These are phyloP conservation scores for Saccharomyces hybrid DNA, from an alignment of 1,139 yeast species.

Conservation along the genomic window DNA sequence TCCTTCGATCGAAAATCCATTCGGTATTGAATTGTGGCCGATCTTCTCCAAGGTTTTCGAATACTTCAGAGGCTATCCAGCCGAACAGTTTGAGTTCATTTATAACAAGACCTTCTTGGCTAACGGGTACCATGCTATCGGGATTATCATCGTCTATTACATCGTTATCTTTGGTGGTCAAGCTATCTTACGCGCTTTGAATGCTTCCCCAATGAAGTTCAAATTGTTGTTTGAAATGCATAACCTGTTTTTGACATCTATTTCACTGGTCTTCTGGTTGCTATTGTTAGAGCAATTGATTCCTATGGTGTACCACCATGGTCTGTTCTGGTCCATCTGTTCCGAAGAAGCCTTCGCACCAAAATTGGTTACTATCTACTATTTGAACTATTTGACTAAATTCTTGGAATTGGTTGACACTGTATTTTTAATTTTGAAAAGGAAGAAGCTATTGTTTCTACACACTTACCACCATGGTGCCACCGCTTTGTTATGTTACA, in stretches of 20 bases:
- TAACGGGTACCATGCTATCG: slow-evolving; percentile 57
- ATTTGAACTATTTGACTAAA: slow-evolving; percentile 69
- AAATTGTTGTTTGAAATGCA: slow-evolving; percentile 72
- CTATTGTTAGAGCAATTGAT: slow-evolving; percentile 76
- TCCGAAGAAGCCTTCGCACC: slow-evolving; percentile 75
- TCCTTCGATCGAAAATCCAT: slow-evolving; percentile 76
- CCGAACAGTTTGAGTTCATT: slow-evolving; percentile 57
- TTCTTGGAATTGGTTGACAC: slow-evolving; percentile 85
- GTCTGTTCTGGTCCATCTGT: slow-evolving; percentile 82
- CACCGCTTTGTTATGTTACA: slow-evolving; percentile 89
- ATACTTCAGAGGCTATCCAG: slow-evolving; percentile 54
- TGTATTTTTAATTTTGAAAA: slow-evolving; percentile 80
- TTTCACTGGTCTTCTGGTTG: slow-evolving; percentile 58
- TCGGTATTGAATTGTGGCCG: slow-evolving; percentile 88
- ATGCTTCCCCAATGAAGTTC: slow-evolving; percentile 61
- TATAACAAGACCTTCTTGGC: slow-evolving; percentile 62
- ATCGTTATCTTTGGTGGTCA: slow-evolving; percentile 80
- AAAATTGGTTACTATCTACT: slow-evolving; percentile 74
- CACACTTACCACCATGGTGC: slow-evolving; percentile 99
- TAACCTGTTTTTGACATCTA: slow-evolving; percentile 64
- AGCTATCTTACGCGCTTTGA: slow-evolving; percentile 42
- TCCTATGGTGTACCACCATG: slow-evolving; percentile 72
- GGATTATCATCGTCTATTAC: slow-evolving; percentile 62
- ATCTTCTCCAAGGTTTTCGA: slow-evolving; percentile 58
- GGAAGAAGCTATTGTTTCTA: slow-evolving; percentile 81